These are phyloP conservation scores for Chaetomium olivaceum DNA, from an alignment of 2,329 filamentous ascomycete species.

Conservation along the genomic window DNA sequence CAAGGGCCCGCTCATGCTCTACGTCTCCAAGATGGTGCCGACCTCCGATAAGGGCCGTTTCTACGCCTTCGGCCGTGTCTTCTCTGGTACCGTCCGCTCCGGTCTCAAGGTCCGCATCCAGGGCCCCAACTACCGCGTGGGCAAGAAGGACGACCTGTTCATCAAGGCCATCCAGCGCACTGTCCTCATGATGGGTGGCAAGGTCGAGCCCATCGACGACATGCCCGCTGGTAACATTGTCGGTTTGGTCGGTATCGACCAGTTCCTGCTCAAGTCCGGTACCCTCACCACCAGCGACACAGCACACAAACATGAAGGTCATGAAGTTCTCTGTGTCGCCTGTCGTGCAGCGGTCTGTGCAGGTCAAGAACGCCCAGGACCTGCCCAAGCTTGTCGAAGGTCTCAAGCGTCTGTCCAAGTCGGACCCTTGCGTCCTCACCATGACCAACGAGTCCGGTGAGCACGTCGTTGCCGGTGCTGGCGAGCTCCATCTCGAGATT, in stretches of 20 bases:
- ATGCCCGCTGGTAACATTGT: conserved; percentile 99
- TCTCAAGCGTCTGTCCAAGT: conserved; percentile 99
- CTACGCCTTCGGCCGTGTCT: conserved; percentile 99
- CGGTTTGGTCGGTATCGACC: conserved; percentile 97
- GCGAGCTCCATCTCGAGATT: conserved; percentile 99
- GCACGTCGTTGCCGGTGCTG: conserved; percentile 98
- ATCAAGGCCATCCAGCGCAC: conserved; percentile 99
- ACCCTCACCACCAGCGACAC: conserved; percentile 96
- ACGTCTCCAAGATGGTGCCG: conserved; percentile 99
- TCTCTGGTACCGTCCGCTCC: conserved; percentile 95
- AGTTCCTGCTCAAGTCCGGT: conserved; percentile 99
- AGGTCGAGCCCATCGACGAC: conserved; percentile 98
- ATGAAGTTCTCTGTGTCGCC: conserved; percentile 99
- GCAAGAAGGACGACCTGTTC: conserved; percentile 98
- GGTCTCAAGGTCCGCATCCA: conserved; percentile 99
- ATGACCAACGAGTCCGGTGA: conserved; percentile 89
- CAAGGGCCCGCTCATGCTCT: conserved; percentile 98
- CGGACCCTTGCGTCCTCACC: conserved; percentile 96
- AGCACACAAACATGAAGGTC: conserved; percentile 99
- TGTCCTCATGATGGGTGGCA: conserved; percentile 99
- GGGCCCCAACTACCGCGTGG: conserved; percentile 96
- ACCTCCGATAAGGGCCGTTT: conserved; percentile 99
- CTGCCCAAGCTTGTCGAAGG: conserved; percentile 99
- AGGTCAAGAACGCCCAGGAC: conserved; percentile 99
- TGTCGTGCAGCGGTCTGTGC: conserved; percentile 96